Evolutionary conservation across 2,329 filamentous ascomycete species (phyloP).

Genomic region (Byssothecium circinans): DNA sequence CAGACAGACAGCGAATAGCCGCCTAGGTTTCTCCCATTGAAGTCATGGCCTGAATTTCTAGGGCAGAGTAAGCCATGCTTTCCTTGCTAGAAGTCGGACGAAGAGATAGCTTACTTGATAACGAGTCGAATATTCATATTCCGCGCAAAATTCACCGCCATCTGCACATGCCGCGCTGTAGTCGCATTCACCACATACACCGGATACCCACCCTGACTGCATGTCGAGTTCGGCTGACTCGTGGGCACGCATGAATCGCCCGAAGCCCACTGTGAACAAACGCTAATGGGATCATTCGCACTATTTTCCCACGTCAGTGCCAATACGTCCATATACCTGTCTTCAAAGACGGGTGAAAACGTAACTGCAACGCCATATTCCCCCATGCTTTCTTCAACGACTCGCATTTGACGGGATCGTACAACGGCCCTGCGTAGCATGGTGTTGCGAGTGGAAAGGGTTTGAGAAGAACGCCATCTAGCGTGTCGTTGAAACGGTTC

Average conservation of each 20-base stretch:
- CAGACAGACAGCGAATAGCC: conserved; percentile 22
- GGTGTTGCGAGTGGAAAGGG: conserved; percentile 22
- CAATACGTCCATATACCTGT: not conserved
- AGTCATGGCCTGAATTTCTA: conserved; percentile 27
- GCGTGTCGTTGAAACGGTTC: conserved; percentile 23
- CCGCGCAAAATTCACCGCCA: conserved; percentile 26
- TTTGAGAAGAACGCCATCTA: conserved; percentile 26
- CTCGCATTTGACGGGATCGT: conserved; percentile 19
- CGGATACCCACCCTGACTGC: conserved; percentile 28
- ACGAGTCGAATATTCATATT: conserved; percentile 22
- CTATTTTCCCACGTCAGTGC: conserved; percentile 10
- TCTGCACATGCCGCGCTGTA: conserved; percentile 25
- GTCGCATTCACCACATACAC: conserved; percentile 29
- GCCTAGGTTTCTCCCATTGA: conserved; percentile 24
- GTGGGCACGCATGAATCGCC: conserved; percentile 44
- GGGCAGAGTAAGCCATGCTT: not conserved
- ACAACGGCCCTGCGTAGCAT: conserved; percentile 26
- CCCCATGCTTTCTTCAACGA: conserved; percentile 19
- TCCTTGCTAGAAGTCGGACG: not conserved
- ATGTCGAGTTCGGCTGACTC: conserved; percentile 26
- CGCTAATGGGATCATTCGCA: conserved; percentile 23
- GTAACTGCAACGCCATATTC: conserved; percentile 21
- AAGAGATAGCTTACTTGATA: conserved; percentile 16
- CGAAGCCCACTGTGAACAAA: conserved; percentile 28
- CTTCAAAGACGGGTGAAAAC: not conserved